A percentile compares a stretch with the other conserved stretches of the same genome.
Evolutionary conservation across 164 flowering plant species (phyloP).

Genomic region (Vitis cinerea): DNA sequence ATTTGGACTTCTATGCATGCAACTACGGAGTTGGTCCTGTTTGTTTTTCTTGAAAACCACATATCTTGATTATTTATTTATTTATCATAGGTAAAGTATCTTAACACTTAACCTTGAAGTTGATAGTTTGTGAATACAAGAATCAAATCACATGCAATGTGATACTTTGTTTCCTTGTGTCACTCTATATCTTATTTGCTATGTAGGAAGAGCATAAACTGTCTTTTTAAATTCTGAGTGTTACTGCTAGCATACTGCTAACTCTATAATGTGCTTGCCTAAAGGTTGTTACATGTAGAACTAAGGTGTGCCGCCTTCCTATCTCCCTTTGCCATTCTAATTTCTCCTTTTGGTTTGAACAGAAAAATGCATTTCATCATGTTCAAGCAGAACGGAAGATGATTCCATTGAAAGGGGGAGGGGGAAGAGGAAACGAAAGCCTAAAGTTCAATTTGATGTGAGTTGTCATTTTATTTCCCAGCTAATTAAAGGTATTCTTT

Average conservation of each 20-base stretch:
- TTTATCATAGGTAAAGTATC: background rate
- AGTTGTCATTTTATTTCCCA: slow-evolving; percentile 12
- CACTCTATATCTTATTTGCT: background rate
- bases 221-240: background rate
- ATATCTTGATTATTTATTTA: background rate
- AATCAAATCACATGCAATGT: background rate
- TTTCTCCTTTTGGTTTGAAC: background rate
- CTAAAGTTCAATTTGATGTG: slow-evolving; percentile 54
- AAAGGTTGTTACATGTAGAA: background rate
- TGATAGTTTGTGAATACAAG: background rate
- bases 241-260: background rate
- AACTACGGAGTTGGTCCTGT: background rate
- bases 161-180: background rate
- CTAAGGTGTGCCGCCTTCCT: background rate
- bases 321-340: background rate
- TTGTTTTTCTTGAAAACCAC: background rate
- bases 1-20: background rate
- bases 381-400: slow-evolving; percentile 33
- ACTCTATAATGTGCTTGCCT: background rate
- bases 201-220: background rate
- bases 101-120: no score
- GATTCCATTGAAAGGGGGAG: slow-evolving; percentile 31
- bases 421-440: slow-evolving; percentile 51
- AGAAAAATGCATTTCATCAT: slow-evolving; percentile 37
- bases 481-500: no score